Evolutionary conservation across 31 red algal genomes (phyloP).

Genomic region (Asparagopsis taxiformis): DNA sequence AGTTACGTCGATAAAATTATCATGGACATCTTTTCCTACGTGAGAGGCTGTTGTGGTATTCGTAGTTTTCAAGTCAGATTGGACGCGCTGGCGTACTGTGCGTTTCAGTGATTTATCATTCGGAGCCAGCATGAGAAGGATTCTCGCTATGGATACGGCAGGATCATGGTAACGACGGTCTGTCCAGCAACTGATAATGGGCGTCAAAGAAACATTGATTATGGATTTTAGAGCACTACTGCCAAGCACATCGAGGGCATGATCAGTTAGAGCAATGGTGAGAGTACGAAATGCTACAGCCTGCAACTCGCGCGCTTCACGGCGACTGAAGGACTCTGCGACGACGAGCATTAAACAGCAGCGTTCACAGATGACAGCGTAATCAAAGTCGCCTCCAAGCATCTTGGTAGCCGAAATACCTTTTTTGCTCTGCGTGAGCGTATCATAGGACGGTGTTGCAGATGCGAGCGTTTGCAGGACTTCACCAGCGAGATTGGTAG

Average conservation of each 20-base stretch:
- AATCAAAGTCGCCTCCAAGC: constrained; percentile 55
- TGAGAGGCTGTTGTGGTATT: constrained; percentile 20
- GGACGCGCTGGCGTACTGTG: constrained; percentile 23
- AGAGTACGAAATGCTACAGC: constrained; percentile 45
- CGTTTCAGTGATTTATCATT: constrained; percentile 22
- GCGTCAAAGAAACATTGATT: constrained; percentile 36
- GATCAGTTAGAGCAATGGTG: constrained; percentile 23
- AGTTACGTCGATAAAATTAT: constrained; percentile 42
- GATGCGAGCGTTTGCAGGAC: constrained; percentile 36
- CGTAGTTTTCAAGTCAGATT: constrained; percentile 18
- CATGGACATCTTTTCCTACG: constrained; percentile 32
- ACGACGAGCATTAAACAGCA: constrained; percentile 55
- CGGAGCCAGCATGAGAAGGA: constrained; percentile 31
- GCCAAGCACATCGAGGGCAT: constrained; percentile 34
- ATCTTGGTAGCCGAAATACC: constrained; percentile 39
- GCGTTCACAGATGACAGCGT: constrained; percentile 47
- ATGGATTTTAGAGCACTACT: constrained; percentile 50
- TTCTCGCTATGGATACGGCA: constrained; percentile 40
- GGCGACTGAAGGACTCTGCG: constrained; percentile 18
- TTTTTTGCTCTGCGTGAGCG: constrained; percentile 42
- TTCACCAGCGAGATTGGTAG: constrained; percentile 24
- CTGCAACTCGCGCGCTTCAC: constrained; percentile 43
- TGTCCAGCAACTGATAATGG: constrained; percentile 49
- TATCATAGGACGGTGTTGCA: constrained; percentile 28
- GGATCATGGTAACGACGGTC: constrained; percentile 49